Evolutionary conservation across 805 yeast genomes (phyloP), one percentile per base, ranked within the genome.

Genomic region (Teunomyces stri): DNA sequence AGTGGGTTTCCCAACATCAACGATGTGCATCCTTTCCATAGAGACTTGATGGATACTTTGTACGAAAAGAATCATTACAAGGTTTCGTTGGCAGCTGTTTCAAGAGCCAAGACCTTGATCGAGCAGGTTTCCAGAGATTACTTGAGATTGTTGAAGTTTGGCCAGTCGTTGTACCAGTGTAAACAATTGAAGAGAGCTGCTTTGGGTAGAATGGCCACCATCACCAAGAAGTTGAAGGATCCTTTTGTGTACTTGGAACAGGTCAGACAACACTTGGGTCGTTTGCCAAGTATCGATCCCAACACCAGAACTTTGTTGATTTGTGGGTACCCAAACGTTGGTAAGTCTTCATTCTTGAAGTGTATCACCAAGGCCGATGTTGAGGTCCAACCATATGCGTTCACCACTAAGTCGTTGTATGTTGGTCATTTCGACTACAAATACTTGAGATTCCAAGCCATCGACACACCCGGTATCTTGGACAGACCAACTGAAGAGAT

Each of bases 401-500:
- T 94, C 84, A 94, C 99, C 57, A 94, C 99, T 51, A 94, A 94
- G 75, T 88, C 97, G 28, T 75, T 94, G 60, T 94, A 89, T 61
- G 99, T 94, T 49, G 99, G 99, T 57, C 99, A 94, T 74, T 94
- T 94, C 67, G 99, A 94, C 74, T 94, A 94, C 76, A 94, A 94
- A 74, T 95, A 94, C 70, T 76, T 94, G 64, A 80, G 99, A 64
- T 94, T 94, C 77, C 99, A 94, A 76, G 99, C 98, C 47, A 94
- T 94, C 64, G 99, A 94, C 72, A 94, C 99, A 33, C 99, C 99
- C 29, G 99, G 99, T 76, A 91, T 94, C 61, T 78, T 94, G 67
- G 99, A 94, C 72, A 84, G 98, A 69, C 99, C 99, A 51, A 90
- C 97, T 39, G 99, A 94, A 71, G 99, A 94, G 68, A 94, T 94